Conservation (phyloP, 1,284 basidiomycete species). For the Xanthoconium separans region DNA sequence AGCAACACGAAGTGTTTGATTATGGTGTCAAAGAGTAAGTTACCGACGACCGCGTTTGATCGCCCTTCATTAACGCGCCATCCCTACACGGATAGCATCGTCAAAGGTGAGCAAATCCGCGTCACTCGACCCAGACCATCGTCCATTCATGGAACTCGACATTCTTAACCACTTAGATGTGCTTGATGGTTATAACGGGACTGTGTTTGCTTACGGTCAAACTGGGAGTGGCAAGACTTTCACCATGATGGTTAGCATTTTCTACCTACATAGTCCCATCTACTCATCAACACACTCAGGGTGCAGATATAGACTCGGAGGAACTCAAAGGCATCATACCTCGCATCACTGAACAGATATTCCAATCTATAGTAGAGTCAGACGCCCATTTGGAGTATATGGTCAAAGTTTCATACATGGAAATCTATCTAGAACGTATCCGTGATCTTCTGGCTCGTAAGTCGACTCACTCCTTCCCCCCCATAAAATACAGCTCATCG, state of each 20-base stretch:
- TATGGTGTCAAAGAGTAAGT: constrained; percentile 96
- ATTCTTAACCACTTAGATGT: constrained; percentile 66
- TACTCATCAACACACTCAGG: constrained; percentile 49
- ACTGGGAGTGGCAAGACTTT: constrained; percentile 97
- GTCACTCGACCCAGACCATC: background rate
- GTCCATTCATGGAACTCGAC: constrained; percentile 1
- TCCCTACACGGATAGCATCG: constrained; percentile 52
- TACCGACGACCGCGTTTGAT: constrained; percentile 14
- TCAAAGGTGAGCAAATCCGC: constrained; percentile 56
- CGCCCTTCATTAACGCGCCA: constrained; percentile 11
- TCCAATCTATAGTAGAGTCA: constrained; percentile 94
- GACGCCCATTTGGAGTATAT: constrained; percentile 96
- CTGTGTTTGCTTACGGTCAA: constrained; percentile 98
- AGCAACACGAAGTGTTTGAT: constrained; percentile 96
- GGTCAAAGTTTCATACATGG: constrained; percentile 99
- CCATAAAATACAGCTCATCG: background rate
- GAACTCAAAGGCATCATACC: constrained; percentile 97
- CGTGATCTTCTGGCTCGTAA: constrained; percentile 93
- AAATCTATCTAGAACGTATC: constrained; percentile 98
- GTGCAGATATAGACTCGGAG: constrained; percentile 92
- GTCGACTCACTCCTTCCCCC: constrained; percentile 35
- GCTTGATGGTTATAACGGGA: constrained; percentile 98
- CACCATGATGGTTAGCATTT: constrained; percentile 85
- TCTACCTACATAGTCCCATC: constrained; percentile 6
- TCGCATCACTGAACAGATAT: constrained; percentile 98